phyloP scores from a whole-genome alignment of 2,329 filamentous ascomycete species.

The Pyricularia sp. region DNA sequence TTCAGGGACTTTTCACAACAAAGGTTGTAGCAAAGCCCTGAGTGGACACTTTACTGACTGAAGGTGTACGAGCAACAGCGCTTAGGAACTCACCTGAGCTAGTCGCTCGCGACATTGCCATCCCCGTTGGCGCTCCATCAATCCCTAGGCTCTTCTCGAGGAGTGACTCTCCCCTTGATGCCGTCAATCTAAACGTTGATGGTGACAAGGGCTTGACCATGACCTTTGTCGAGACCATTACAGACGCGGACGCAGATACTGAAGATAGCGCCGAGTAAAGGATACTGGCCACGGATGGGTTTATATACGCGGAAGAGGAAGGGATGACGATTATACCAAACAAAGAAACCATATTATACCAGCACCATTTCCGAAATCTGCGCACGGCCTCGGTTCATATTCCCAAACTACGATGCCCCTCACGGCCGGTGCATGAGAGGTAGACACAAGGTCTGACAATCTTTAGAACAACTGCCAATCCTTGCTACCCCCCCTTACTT shows the following conservation, averaged over 20 bases:
- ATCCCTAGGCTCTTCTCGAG: constrained; percentile 8
- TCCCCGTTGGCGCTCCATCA: constrained; percentile 5
- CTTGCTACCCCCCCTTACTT: too few species aligned
- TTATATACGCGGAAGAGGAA: background rate
- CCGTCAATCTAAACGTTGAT: constrained; percentile 34
- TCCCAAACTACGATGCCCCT: background rate
- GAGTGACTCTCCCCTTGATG: constrained; percentile 23
- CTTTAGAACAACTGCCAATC: too few species aligned
- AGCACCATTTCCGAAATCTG: background rate
- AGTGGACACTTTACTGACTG: background rate
- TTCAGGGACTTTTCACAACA: background rate
- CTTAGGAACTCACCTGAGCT: constrained; percentile 15
- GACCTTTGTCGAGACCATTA: constrained; percentile 34
- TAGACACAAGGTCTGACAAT: too few species aligned
- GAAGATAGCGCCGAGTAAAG: background rate
- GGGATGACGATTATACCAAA: background rate
- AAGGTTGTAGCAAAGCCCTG: background rate
- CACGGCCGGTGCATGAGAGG: background rate
- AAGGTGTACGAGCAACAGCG: constrained; percentile 10
- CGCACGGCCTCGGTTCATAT: background rate
- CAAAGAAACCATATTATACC: background rate
- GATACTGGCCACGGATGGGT: background rate
- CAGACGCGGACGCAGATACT: constrained; percentile 14
- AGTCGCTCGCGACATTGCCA: constrained; percentile 9
- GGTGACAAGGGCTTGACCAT: constrained; percentile 33